These are phyloP conservation scores for Solanum sejunctum DNA, from an alignment of 257 asterid species.

Conservation along the genomic window DNA sequence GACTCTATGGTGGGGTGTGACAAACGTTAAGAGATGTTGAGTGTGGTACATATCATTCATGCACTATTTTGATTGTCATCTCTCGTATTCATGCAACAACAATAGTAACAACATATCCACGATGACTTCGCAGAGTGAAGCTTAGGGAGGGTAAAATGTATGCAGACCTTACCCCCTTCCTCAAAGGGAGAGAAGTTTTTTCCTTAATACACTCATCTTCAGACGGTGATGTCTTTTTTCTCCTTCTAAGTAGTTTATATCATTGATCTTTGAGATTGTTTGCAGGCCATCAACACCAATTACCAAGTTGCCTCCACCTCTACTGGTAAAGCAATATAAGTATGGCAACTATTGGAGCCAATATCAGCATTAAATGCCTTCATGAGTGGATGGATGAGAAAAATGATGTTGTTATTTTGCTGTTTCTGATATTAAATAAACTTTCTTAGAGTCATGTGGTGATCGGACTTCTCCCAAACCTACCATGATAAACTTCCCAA, in stretches of 20 bases:
- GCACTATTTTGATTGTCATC: too few species aligned
- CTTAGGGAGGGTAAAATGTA: background rate
- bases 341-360: background rate
- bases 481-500: too few species aligned
- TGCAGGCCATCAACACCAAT: background rate
- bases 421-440: too few species aligned
- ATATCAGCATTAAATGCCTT: background rate
- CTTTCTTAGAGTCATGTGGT: too few species aligned
- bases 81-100: too few species aligned
- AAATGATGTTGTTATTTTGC: too few species aligned
- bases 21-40: background rate
- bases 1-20: too few species aligned
- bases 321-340: background rate
- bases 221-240: background rate
- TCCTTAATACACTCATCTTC: background rate
- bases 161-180: background rate
- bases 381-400: too few species aligned
- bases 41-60: background rate
- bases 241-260: background rate
- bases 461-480: too few species aligned
- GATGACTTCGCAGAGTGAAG: background rate
- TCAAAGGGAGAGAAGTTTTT: background rate
- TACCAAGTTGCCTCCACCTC: background rate
- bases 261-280: background rate
- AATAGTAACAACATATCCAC: background rate